Percentiles rank a stretch among this genome's conserved stretches.
These are phyloP conservation scores for Climacium dendroides DNA, from an alignment of 225 moss, liverwort and hornwort genomes.

Conservation along the genomic window DNA sequence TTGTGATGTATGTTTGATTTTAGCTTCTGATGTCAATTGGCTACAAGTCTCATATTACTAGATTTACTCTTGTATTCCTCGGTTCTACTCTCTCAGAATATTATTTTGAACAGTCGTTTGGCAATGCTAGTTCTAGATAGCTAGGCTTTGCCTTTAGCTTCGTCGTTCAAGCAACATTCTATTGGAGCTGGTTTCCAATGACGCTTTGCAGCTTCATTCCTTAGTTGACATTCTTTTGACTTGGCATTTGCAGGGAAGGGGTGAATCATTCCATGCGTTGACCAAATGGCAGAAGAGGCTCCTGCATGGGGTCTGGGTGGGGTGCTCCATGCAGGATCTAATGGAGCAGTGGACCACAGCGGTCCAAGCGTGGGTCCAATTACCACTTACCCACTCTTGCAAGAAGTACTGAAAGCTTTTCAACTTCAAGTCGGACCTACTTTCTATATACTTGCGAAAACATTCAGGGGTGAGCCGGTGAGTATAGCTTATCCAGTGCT, in stretches of 20 bases:
- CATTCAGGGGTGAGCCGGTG: conserved; percentile 19
- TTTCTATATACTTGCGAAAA: background rate
- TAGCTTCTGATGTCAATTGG: background rate
- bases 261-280: background rate
- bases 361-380: too few species aligned
- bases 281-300: background rate
- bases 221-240: background rate
- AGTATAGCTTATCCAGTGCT: background rate
- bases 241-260: background rate
- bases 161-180: background rate
- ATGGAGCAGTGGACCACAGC: background rate
- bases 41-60: background rate
- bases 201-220: background rate
- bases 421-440: background rate
- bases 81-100: background rate
- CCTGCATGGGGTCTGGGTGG: background rate
- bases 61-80: background rate
- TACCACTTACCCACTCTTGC: background rate
- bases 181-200: background rate
- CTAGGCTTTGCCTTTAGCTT: background rate
- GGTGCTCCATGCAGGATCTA: background rate
- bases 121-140: background rate
- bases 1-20: background rate
- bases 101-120: background rate
- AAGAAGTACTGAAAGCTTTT: background rate